Evolutionary conservation across 352 stramenopile genomes (phyloP).

Genomic region (Globisporangium rhizosaccharum): DNA sequence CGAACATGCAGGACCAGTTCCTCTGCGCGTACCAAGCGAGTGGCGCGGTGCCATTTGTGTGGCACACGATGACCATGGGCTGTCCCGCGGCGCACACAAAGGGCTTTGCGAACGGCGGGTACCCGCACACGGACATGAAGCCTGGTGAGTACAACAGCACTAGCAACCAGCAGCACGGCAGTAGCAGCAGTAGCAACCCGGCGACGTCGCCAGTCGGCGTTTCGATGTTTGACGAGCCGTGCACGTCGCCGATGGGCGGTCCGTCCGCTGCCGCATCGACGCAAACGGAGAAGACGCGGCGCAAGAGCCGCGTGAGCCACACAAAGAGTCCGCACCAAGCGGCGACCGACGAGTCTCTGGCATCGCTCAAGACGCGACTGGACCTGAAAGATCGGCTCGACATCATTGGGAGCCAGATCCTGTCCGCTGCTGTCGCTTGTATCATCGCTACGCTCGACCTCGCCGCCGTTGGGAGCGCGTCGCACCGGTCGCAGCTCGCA

Average conservation of each 20-base stretch:
- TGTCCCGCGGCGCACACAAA: constrained; percentile 76
- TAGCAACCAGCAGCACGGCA: background rate
- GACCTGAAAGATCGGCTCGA: constrained; percentile 67
- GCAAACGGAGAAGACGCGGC: constrained; percentile 18
- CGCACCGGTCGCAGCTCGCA: constrained; percentile 53
- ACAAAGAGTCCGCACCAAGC: constrained; percentile 9
- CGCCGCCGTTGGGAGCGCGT: constrained; percentile 42
- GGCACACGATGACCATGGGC: constrained; percentile 87
- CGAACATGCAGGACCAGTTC: constrained; percentile 86
- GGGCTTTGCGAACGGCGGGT: constrained; percentile 70
- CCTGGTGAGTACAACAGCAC: background rate
- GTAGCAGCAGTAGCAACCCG: constrained; percentile 9
- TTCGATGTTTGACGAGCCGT: constrained; percentile 19
- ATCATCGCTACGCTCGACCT: constrained; percentile 65
- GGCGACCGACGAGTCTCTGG: constrained; percentile 31
- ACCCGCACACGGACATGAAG: constrained; percentile 20
- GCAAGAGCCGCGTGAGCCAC: constrained; percentile 14
- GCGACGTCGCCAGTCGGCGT: constrained; percentile 30
- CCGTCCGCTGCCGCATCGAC: constrained; percentile 16
- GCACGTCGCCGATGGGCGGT: constrained; percentile 22
- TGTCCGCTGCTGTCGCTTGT: constrained; percentile 65
- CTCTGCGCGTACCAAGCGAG: constrained; percentile 46
- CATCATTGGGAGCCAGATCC: constrained; percentile 68
- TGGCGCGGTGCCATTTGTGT: constrained; percentile 37
- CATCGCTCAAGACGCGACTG: constrained; percentile 56